phyloP scores from a whole-genome alignment of 164 flowering plant species.

The Kalanchoe fedtschenkoi region DNA sequence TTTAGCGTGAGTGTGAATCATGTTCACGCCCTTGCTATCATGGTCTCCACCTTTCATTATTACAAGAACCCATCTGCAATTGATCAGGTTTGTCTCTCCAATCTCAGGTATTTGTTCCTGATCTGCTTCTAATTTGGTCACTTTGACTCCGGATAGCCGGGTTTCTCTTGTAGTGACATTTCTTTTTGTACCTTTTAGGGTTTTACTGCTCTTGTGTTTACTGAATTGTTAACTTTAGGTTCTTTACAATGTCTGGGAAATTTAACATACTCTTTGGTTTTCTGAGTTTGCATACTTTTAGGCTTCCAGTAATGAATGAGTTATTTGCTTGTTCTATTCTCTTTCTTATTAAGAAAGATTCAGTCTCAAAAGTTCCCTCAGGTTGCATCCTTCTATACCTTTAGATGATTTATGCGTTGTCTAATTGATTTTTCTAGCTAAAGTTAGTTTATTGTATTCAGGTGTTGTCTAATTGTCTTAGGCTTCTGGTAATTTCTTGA shows the following conservation, averaged over 20 bases:
- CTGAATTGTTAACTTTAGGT: no score
- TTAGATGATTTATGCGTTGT: no score
- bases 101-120: background rate
- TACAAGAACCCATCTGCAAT: constrained; percentile 73
- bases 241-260: background rate
- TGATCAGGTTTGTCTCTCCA: constrained; percentile 52
- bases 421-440: no score
- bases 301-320: no score
- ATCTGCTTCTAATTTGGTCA: background rate
- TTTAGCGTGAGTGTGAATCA: constrained; percentile 91
- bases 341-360: background rate
- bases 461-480: background rate
- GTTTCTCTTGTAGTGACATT: background rate
- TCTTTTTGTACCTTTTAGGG: background rate
- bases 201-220: background rate
- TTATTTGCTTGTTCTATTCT: background rate
- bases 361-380: no score
- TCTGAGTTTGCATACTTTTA: no score
- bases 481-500: background rate
- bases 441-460: background rate
- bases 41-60: constrained; percentile 81
- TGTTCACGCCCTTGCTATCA: constrained; percentile 81
- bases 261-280: no score
- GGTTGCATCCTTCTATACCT: no score
- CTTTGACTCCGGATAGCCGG: background rate